Base-by-base conservation (phyloP, 139 green algal genomes). In the Chlorella sorokiniana region DNA sequence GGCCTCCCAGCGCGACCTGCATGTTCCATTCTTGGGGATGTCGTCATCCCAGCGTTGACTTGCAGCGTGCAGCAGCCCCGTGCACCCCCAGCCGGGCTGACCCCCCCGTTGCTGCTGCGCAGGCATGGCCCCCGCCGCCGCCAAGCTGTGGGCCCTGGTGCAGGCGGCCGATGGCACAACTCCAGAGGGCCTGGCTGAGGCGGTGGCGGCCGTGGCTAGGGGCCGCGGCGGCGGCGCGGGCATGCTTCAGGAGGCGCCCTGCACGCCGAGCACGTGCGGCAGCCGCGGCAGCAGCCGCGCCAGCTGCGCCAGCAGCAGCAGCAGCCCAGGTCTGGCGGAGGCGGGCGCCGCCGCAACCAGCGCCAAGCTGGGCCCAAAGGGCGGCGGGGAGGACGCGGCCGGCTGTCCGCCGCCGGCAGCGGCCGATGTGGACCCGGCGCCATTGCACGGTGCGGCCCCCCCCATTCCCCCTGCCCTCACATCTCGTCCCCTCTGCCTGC, bases 61-160 rank as follows among this genome's bases (percentile, higher is more conserved):
- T 64, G 7, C 52, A 25, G 56, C 40, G 42, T 16, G 40, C 22
- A 35, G 11, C 10, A 16, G 9, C 56, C 2, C 10, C 1, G 5
- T 20, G n/a, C 56, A 64, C 8, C 5, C 61, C 40, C 9, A n/a
- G 2, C 4, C 9, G 7, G 16, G 1, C 67, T 20, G 67, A 3
- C 25, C 4, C 40, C 68, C 40, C 25, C 3, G 5, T 22, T 3
- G 1, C 6, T 1, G 1, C 37, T 27, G 2, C n/a, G 48, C 71
- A 44, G 71, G 33, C 71, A 45, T 64, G 45, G 51, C 33, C 65
- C 69, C 78, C 7, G 67, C 78, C 27, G 35, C 68, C n/a, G 2
- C 45, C 65, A 84, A 84, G 69, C 78, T 84, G 1, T 84, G 78
- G 78, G 41, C 20, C 1, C 23, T 84, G 29, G 78, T 78, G 5